Evolutionary conservation across 2,329 filamentous ascomycete species (phyloP).

Genomic region (Scedosporium minutisporum): DNA sequence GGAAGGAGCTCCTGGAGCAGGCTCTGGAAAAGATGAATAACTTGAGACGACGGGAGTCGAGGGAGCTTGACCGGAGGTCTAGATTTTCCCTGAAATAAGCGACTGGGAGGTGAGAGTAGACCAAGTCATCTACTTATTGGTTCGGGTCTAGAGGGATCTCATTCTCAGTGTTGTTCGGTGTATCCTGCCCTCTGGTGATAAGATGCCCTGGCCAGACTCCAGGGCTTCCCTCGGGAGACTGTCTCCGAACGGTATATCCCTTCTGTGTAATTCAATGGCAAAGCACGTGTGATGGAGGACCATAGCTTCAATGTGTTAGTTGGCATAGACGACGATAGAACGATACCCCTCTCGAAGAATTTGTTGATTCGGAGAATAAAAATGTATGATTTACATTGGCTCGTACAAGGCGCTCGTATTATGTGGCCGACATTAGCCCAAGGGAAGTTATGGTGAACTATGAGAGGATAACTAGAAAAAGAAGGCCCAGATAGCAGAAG

Average conservation of each 20-base stretch:
- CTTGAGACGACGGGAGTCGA: conserved; percentile 65
- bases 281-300: neutral
- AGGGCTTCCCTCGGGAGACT: neutral
- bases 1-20: conserved; percentile 87
- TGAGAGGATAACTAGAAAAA: neutral
- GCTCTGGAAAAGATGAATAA: conserved; percentile 95
- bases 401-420: neutral
- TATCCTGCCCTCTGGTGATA: too few species aligned
- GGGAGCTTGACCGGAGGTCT: conserved; percentile 7
- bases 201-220: too few species aligned
- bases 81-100: conserved; percentile 8
- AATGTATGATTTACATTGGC: conserved; percentile 9
- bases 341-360: conserved; percentile 4
- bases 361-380: conserved; percentile 3
- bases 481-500: neutral
- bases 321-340: conserved; percentile 1
- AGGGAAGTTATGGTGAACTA: neutral
- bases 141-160: neutral
- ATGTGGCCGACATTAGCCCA: too few species aligned
- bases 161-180: neutral
- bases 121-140: neutral
- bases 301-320: neutral
- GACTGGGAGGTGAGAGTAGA: neutral
- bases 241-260: neutral
- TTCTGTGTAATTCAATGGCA: neutral